Base-by-base conservation (phyloP, 768 basidiomycete species). In the Agrocybe chaxingu region DNA sequence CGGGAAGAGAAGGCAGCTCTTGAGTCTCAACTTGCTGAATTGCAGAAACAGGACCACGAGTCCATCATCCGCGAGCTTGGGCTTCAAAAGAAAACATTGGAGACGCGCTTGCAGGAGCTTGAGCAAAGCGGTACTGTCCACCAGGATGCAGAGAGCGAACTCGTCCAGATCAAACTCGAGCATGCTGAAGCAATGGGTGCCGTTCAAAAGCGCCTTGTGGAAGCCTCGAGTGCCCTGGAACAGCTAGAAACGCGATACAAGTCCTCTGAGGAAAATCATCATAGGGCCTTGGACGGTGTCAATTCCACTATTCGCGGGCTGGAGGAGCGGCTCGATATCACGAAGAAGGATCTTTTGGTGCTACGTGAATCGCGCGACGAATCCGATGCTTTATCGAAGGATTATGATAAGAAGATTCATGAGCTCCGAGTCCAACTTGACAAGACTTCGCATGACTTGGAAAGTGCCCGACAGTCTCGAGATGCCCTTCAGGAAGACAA, bases 101-200 rank as follows among this genome's bases (percentile, higher is more conserved):
- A 60, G 39, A 47, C 48, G 3, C 61, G 63, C 29, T 51, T 69
- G 19, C 55, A 62, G 16, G 62, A 68, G 32, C 56, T 57, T 8
- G 65, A 64, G 48, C 49, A 51, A 24, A 48, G 48, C 31, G 52
- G 47, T 33, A 47, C 51, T 37, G 52, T 45, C 16, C 56, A 58
- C 19, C 60, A 61, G 29, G 61, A 51, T n/a, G 57, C 60, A 13
- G 62, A 63, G 40, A 59, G 57, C 32, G 61, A 67, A 31, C 38
- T 74, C 6, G 62, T 55, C 13, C 56, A 61, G 38, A 58, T 77
- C 37, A 66, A 62, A 45, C 60, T 68, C 33, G 61, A 66, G 46
- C 73, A 77, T 41, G 59, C 67, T 3, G 63, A 67, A 44, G 71
- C 73, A 32, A 51, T 77, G 48, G 64, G 60, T 5, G 59, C 58